Conservation (phyloP, 352 stramenopile genomes). For the Phytopythium litorale region DNA sequence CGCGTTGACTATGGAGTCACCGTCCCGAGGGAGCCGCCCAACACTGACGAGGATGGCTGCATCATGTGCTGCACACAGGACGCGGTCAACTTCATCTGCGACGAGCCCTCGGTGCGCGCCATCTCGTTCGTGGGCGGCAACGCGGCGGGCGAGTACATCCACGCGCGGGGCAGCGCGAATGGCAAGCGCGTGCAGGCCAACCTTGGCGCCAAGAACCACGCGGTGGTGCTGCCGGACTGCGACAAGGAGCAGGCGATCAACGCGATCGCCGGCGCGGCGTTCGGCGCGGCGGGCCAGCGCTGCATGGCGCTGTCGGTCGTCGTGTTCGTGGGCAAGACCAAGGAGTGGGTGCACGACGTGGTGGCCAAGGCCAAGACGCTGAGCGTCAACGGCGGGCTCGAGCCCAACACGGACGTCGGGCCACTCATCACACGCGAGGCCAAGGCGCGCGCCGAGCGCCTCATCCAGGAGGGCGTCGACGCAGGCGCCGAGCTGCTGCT, state of each 20-base stretch:
- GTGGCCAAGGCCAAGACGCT: constrained; percentile 88
- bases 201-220: constrained; percentile 98
- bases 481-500: constrained; percentile 88
- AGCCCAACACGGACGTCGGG: constrained; percentile 68
- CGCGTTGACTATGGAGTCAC: background rate
- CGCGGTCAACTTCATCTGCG: constrained; percentile 95
- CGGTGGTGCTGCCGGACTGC: constrained; percentile 93
- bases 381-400: constrained; percentile 88
- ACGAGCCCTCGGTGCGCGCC: constrained; percentile 91
- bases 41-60: constrained; percentile 3
- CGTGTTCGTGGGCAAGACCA: constrained; percentile 93
- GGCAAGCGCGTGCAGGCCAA: constrained; percentile 96
- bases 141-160: constrained; percentile 93
- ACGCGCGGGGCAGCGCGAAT: constrained; percentile 79
- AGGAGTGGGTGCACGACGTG: constrained; percentile 93
- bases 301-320: constrained; percentile 97
- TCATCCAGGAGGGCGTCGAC: constrained; percentile 90
- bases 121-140: constrained; percentile 97
- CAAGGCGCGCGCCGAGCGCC: constrained; percentile 82
- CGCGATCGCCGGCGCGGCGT: constrained; percentile 89
- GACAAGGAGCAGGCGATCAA: constrained; percentile 89
- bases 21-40: background rate
- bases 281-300: constrained; percentile 96
- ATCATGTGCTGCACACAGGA: constrained; percentile 36
- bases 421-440: constrained; percentile 90